Base-by-base conservation (phyloP, 129 eudicot species). In the Chrysanthemum seticuspe region DNA sequence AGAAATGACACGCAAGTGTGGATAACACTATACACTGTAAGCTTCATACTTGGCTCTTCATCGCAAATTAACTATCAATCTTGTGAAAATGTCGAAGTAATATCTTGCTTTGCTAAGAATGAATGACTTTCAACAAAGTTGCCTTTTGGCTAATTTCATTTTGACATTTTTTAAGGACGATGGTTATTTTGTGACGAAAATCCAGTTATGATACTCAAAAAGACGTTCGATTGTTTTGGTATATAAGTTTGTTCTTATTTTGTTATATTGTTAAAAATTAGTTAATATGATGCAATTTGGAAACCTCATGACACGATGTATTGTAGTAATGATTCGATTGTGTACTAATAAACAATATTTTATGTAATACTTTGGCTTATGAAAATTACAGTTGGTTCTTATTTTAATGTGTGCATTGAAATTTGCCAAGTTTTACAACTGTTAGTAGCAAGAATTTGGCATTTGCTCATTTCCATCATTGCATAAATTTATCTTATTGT, bases 321-420 rank as follows among this genome's bases (percentile, higher is more conserved):
- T 13, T 64, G 82, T 72, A 62, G 45, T 63, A 78, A 65, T 78
- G 72, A 2, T 72, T 52, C 10, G 65, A 25, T 64, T 55, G 31
- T 78, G 61, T 57, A 52, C 58, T 4, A 70, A 71, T 78, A 71
- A 58, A 76, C 75, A 18, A 50, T 76, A n/a, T 49, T 60, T 7
- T 61, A 36, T 71, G 49, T 54, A 53, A 25, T 64, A 44, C 15
- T 75, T 13, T 56, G 36, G 48, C 25, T 25, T 52, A 10, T 58
- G 90, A 88, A 79, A 12, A n/a, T 53, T n/a, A 53, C 9, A n/a
- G 80, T 79, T 62, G 58, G 54, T 91, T 69, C 82, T 19, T 12
- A 13, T 66, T n/a, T 45, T 12, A 10, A 8, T 40, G 34, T 8
- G 11, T 25, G 15, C 67, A 36, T 25, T 14, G 13, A 63, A 31